Evolutionary conservation across 495 filamentous ascomycete species (phyloP), one percentile per base, ranked within the genome.

Genomic region (Xylaria bambusicola): DNA sequence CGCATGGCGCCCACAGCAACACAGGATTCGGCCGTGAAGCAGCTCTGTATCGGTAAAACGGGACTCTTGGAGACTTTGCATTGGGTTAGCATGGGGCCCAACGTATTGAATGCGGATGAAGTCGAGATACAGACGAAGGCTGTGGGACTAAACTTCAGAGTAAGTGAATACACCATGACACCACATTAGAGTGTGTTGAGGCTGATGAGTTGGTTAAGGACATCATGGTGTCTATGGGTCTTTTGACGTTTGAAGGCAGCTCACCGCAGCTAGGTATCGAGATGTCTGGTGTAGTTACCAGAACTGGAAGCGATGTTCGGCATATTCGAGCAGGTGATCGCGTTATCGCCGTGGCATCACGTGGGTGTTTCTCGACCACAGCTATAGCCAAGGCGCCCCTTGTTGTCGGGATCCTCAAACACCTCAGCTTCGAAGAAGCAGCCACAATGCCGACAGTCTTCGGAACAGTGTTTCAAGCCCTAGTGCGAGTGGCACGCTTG

Each of bases 341-440:
- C 0, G 55, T 48, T 5, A 50, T 49, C 20, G 41, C 15, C 0
- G 26, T 35, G 3, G 24, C 26, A 6, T 20, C 8, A 9, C 6
- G 38, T 13, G 12, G 41, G 18, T n/a, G n/a, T n/a, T 56, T 35
- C 18, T 10, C 53, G 5, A 47, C 53, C 1, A 56, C 20, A 3
- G n/a, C 15, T 7, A 47, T 10, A 12, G 23, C 53, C 3, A 10
- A 13, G 1, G 41, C 26, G 10, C 13, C 31, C 20, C 27, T 56
- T 27, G 73, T 70, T 17, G 36, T 60, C 1, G 62, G 62, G 17
- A 66, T 78, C 13, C 70, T 74, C 0, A 60, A 62, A 9, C 52
- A 45, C 7, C n/a, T 75, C 6, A 61, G 63, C 7, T 64, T 75
- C 38, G 66, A 64, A 15, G 72, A 74, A 20, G 74, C 67, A 15